Base-by-base conservation (phyloP, 169 alveolate species). In the Plasmodium gallinaceum region DNA sequence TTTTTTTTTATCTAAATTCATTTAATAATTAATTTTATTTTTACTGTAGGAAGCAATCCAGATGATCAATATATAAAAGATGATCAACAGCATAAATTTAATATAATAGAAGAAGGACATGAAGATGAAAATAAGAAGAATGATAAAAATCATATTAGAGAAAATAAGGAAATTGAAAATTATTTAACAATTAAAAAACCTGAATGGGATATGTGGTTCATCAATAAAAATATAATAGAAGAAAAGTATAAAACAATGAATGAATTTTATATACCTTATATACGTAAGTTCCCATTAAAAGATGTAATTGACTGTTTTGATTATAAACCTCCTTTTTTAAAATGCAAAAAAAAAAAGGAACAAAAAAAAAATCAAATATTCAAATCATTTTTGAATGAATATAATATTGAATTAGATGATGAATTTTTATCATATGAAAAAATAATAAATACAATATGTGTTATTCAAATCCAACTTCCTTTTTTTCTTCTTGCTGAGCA, bases 171-270 rank as follows among this genome's bases (percentile, higher is more conserved):
- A 37, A 70, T 71, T 24, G 52, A 86, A 58, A 72, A 86, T 18
- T 57, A 58, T 10, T 66, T 86, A 43, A 70, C 75, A 1, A 69
- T 86, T 32, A 86, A 70, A 46, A 60, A 86, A 60, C 92, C 92
- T 46, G 76, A 86, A 42, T 86, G 92, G 92, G 92, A 86, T 52
- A 86, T 86, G 92, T 86, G 92, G 92, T 86, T 86, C 60, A 64
- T 86, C 20, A 48, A 58, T 86, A 70, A 24, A 64, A 71, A 86
- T 20, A 32, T 74, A 18, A 37, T 86, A 18, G 92, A 86, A 22
- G 92, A 86, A 37, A 60, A 65, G 45, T 20, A 70, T 45, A 24
- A 52, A 71, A 51, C 26, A 48, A 12, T 86, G 87, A 20, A 64
- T 10, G 46, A 51, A 42, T 69, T 70, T 86, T 70, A 58, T 43